Evolutionary conservation across 768 basidiomycete species (phyloP).

Genomic region (Leccinum fibrillosum): DNA sequence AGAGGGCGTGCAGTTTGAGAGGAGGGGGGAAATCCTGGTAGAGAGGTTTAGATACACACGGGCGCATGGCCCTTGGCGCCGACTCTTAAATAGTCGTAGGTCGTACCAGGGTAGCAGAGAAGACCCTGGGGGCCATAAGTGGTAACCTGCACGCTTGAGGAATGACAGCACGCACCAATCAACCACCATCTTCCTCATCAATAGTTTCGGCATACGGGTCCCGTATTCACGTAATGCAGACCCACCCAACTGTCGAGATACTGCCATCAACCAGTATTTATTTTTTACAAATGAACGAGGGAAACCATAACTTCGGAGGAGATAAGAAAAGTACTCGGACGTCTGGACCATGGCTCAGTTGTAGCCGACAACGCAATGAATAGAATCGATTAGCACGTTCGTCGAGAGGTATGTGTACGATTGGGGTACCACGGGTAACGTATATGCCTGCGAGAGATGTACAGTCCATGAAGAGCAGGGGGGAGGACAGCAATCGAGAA

Average conservation of each 20-base stretch:
- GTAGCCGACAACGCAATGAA: not conserved
- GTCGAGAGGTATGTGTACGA: slow-evolving; percentile 5
- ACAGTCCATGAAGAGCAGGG: slow-evolving; percentile 21
- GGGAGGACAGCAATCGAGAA: slow-evolving; percentile 23
- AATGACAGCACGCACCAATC: slow-evolving; percentile 6
- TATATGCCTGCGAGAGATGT: slow-evolving; percentile 20
- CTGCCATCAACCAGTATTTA: not conserved
- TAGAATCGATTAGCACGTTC: slow-evolving; percentile 11
- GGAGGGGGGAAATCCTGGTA: slow-evolving; percentile 3
- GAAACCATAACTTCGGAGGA: not conserved
- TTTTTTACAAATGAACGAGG: not conserved
- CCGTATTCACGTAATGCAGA: not conserved
- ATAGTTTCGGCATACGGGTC: slow-evolving; percentile 1
- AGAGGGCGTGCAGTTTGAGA: not conserved
- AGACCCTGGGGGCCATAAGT: slow-evolving; percentile 15
- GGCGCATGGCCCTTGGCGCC: not conserved
- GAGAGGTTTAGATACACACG: slow-evolving; percentile 5
- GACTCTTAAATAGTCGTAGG: slow-evolving; percentile 16
- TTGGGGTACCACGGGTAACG: slow-evolving; percentile 20
- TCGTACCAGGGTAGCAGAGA: slow-evolving; percentile 11
- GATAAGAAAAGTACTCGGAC: not conserved
- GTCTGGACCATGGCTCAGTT: not conserved
- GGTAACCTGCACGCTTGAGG: slow-evolving; percentile 7
- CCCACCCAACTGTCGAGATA: not conserved
- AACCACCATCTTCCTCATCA: slow-evolving; percentile 3